Conservation (phyloP, 768 basidiomycete species). For the Xerocomellus amylosporus region DNA sequence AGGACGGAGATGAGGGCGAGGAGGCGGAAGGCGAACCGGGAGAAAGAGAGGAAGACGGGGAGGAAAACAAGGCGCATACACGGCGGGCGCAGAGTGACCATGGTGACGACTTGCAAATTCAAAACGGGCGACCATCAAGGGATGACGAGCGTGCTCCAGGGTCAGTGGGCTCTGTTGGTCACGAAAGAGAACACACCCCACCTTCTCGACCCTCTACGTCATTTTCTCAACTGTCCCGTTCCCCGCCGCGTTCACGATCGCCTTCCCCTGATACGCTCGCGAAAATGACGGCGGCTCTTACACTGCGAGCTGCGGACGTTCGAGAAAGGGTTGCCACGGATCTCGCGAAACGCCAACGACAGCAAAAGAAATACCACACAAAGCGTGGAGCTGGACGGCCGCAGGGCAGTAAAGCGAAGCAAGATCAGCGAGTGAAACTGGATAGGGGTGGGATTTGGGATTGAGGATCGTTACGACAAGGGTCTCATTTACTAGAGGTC, state of each 20-base stretch:
- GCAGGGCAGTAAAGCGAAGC: constrained; percentile 84
- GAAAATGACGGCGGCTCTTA: constrained; percentile 43
- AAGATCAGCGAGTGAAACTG: constrained; percentile 62
- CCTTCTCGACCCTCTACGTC: constrained; percentile 29
- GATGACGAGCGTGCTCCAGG: constrained; percentile 1
- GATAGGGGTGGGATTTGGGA: constrained; percentile 64
- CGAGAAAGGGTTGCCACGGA: constrained; percentile 62
- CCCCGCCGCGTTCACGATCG: constrained; percentile 51
- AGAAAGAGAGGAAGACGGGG: constrained; percentile 33
- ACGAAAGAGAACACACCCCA: constrained; percentile 7
- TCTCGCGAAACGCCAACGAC: constrained; percentile 57
- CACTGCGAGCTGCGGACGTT: constrained; percentile 40
- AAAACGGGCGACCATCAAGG: constrained; percentile 7
- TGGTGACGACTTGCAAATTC: constrained; percentile 15
- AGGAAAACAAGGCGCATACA: constrained; percentile 25
- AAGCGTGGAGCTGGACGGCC: constrained; percentile 66
- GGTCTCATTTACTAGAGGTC: constrained; percentile 6
- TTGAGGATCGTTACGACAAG: constrained; percentile 31
- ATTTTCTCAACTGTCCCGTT: constrained; percentile 48
- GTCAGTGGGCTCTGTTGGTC: background rate
- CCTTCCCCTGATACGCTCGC: constrained; percentile 42
- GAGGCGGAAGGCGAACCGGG: constrained; percentile 39
- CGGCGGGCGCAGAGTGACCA: constrained; percentile 1
- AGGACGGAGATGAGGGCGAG: constrained; percentile 35
- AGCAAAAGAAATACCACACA: constrained; percentile 76